Evolutionary conservation across 495 filamentous ascomycete species (phyloP).

Genomic region (Amniculicola lignicola): DNA sequence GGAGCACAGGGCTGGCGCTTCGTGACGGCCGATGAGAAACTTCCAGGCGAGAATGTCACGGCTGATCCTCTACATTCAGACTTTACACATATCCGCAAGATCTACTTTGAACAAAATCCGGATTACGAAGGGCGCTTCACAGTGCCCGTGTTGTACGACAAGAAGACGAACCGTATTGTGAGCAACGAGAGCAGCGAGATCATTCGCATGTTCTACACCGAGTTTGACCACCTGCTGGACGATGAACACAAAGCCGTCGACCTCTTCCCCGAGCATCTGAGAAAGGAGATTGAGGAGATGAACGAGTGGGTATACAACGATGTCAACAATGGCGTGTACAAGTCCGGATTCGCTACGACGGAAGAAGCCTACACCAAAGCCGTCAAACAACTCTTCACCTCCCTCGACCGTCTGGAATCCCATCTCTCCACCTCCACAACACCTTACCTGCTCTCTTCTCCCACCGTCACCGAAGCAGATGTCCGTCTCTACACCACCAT

Average conservation of each 20-base stretch:
- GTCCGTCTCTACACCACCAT: constrained; percentile 80
- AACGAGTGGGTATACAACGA: constrained; percentile 83
- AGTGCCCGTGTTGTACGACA: constrained; percentile 78
- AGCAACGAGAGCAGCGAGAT: constrained; percentile 87
- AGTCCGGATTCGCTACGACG: constrained; percentile 67
- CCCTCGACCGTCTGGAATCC: constrained; percentile 67
- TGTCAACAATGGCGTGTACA: constrained; percentile 88
- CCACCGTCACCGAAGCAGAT: constrained; percentile 73
- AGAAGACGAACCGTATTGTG: constrained; percentile 66
- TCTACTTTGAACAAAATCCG: constrained; percentile 68
- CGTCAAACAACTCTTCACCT: constrained; percentile 64
- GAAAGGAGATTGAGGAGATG: constrained; percentile 63
- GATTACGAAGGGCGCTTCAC: constrained; percentile 73
- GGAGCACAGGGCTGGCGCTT: constrained; percentile 44
- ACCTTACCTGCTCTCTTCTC: constrained; percentile 65
- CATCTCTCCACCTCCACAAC: constrained; percentile 56
- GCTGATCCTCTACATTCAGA: constrained; percentile 62
- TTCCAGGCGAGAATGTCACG: constrained; percentile 51
- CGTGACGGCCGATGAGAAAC: constrained; percentile 38
- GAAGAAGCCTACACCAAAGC: constrained; percentile 75
- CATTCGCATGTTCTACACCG: constrained; percentile 70
- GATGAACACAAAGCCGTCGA: constrained; percentile 57
- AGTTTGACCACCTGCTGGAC: constrained; percentile 71
- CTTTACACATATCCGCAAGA: constrained; percentile 60
- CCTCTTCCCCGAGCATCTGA: constrained; percentile 60